Evolutionary conservation across 2,329 filamentous ascomycete genomes (phyloP).

Genomic region (Thielaviopsis populi): DNA sequence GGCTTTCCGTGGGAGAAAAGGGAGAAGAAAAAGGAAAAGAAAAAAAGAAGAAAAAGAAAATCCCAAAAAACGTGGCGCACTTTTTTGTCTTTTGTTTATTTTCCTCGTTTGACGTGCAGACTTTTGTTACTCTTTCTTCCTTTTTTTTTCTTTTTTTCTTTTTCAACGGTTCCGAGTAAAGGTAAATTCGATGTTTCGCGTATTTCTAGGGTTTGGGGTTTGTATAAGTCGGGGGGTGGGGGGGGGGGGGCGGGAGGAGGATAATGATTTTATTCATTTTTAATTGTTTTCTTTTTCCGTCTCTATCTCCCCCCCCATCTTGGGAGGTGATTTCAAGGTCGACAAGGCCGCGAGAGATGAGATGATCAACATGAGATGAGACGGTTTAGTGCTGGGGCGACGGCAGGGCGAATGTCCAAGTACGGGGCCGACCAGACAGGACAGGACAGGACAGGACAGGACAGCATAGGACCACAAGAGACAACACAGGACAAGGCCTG

Average conservation of each 20-base stretch:
- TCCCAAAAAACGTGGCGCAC: not conserved
- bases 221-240: too few relatives aligned
- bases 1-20: not conserved
- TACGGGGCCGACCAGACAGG: too few relatives aligned
- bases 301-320: not conserved
- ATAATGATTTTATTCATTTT: not conserved
- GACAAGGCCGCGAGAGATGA: not conserved
- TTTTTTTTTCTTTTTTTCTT: not conserved
- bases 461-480: too few relatives aligned
- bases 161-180: too few relatives aligned
- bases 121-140: too few relatives aligned
- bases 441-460: too few relatives aligned
- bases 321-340: too few relatives aligned
- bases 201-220: too few relatives aligned
- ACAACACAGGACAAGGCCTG: too few relatives aligned
- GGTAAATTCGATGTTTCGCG: too few relatives aligned
- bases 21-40: too few relatives aligned
- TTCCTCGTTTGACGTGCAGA: too few relatives aligned
- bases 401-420: not conserved
- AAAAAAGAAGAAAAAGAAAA: not conserved
- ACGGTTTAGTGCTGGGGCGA: not conserved
- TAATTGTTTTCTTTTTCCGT: not conserved
- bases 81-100: not conserved
- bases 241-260: not conserved
- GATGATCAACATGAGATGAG: not conserved